Evolutionary conservation across 108 stramenopile genomes (phyloP).

Genomic region (Cyclotella atomus): DNA sequence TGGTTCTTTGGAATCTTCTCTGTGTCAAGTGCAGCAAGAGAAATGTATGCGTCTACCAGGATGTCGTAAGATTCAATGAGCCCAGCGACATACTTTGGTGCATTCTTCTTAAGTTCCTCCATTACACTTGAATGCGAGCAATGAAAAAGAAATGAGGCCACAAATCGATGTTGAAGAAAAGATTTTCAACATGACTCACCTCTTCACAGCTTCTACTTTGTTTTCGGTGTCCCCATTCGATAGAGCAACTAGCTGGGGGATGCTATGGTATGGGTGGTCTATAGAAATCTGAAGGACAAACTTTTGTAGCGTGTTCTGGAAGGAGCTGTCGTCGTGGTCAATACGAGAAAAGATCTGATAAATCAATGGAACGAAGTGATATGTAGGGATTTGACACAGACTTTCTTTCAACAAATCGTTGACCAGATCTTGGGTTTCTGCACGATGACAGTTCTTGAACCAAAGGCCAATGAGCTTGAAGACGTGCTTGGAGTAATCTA

Average conservation of each 20-base stretch:
- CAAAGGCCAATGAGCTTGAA: conserved; percentile 77
- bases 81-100: conserved; percentile 44
- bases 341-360: conserved; percentile 91
- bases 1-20: conserved; percentile 20
- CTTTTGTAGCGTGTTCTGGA: conserved; percentile 64
- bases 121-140: conserved; percentile 32
- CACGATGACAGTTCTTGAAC: conserved; percentile 60
- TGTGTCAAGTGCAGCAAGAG: conserved; percentile 62
- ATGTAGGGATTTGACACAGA: conserved; percentile 63
- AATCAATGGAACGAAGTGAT: conserved; percentile 78
- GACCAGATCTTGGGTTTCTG: conserved; percentile 42
- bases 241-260: conserved; percentile 80
- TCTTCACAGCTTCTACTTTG: conserved; percentile 65
- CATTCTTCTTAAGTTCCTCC: conserved; percentile 42
- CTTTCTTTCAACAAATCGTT: conserved; percentile 32
- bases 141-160: background rate
- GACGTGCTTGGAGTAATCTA: conserved; percentile 67
- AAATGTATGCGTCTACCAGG: conserved; percentile 68
- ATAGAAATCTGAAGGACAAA: conserved; percentile 73
- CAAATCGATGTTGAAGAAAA: background rate
- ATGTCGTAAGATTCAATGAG: conserved; percentile 62
- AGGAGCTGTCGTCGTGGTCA: conserved; percentile 40
- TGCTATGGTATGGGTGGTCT: conserved; percentile 89
- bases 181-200: background rate
- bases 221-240: conserved; percentile 67